These are phyloP conservation scores for Myriosclerotinia scirpicola DNA, from an alignment of 2,329 filamentous ascomycete species.

Conservation along the genomic window DNA sequence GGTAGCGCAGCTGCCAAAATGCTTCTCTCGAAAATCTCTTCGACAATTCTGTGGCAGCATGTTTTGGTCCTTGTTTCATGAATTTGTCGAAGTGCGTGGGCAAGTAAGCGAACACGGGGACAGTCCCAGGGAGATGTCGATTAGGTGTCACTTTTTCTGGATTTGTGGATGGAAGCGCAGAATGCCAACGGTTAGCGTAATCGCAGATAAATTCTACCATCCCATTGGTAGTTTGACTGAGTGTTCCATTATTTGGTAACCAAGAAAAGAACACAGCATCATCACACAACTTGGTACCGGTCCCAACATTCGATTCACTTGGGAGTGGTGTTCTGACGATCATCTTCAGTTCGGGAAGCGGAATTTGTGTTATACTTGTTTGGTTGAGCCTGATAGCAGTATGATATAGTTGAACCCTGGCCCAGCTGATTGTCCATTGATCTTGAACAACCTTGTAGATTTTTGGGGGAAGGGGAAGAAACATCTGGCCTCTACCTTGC, in stretches of 20 bases:
- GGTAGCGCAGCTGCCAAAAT: constrained; percentile 17
- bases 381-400: not conserved
- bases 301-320: constrained; percentile 15
- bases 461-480: not conserved
- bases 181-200: constrained; percentile 21
- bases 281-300: not conserved
- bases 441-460: not conserved
- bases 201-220: constrained; percentile 19
- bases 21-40: constrained; percentile 2
- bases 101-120: constrained; percentile 4
- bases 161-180: not conserved
- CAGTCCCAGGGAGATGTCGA: constrained; percentile 1
- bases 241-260: not conserved
- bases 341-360: not conserved
- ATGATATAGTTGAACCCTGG: not conserved
- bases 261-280: not conserved
- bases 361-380: not conserved
- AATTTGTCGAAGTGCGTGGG: not conserved
- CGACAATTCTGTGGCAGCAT: not conserved
- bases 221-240: not conserved
- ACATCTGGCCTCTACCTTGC: constrained; percentile 13
- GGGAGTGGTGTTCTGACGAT: not conserved
- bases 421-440: not conserved
- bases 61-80: constrained; percentile 1
- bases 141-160: not conserved